These are phyloP conservation scores for Boletus tylopilopsis DNA, from an alignment of 768 basidiomycete genomes.

Conservation along the genomic window DNA sequence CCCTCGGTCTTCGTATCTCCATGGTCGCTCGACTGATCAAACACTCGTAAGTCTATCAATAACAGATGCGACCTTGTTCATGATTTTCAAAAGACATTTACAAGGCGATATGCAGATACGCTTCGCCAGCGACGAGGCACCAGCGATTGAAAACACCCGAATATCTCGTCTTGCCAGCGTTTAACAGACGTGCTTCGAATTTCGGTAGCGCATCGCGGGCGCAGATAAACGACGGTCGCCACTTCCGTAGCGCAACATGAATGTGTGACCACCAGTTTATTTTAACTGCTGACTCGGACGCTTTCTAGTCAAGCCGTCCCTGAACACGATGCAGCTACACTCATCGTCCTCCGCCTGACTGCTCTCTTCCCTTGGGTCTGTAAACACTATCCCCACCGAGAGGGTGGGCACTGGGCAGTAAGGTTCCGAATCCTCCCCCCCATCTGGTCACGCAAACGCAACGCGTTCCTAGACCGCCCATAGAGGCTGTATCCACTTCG, in stretches of 20 bases:
- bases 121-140: no score
- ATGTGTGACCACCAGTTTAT: constrained; percentile 10
- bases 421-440: neutral
- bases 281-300: constrained; percentile 3
- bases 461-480: constrained; percentile 2
- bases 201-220: neutral
- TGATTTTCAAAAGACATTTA: constrained; percentile 1
- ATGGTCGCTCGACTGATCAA: constrained; percentile 7
- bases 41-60: constrained; percentile 15
- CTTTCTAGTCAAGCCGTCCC: constrained; percentile 2
- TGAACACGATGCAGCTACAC: constrained; percentile 3
- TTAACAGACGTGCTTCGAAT: constrained; percentile 5
- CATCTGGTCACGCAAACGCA: neutral
- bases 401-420: no score
- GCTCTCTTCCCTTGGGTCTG: neutral
- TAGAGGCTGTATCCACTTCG: constrained; percentile 5
- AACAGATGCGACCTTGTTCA: constrained; percentile 2
- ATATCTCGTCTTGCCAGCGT: neutral
- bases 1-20: neutral
- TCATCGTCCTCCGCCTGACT: neutral
- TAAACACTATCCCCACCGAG: neutral
- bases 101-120: neutral
- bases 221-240: neutral
- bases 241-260: constrained; percentile 2
- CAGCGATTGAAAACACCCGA: neutral